Conservation (phyloP, 805 yeast species). For the Hanseniaspora mollemarum region DNA sequence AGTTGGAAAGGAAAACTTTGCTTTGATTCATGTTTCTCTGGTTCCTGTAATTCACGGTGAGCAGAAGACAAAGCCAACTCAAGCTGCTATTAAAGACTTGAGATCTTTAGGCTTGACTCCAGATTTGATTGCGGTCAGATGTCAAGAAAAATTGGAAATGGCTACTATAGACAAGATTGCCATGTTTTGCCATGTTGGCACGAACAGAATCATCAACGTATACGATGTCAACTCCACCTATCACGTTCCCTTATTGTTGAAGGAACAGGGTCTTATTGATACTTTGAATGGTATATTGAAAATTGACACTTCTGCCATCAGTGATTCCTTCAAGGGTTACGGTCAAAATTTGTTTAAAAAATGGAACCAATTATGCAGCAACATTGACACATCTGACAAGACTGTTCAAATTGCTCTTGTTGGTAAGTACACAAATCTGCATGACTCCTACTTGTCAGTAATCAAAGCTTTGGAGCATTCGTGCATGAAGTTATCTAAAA, state of each 20-base stretch:
- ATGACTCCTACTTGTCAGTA: constrained; percentile 89
- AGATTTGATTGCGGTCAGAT: constrained; percentile 96
- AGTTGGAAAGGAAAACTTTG: constrained; percentile 87
- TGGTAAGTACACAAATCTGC: constrained; percentile 91
- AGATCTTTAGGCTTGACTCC: constrained; percentile 91
- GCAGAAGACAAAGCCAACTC: constrained; percentile 98
- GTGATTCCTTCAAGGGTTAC: constrained; percentile 41
- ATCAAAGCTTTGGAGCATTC: constrained; percentile 93
- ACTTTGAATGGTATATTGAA: constrained; percentile 59
- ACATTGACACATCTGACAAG: constrained; percentile 73
- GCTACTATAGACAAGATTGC: constrained; percentile 92
- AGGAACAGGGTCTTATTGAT: constrained; percentile 73
- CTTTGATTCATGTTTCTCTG: constrained; percentile 88
- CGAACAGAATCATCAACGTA: constrained; percentile 94
- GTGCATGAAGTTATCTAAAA: constrained; percentile 77
- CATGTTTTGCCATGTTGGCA: constrained; percentile 98
- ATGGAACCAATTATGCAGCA: constrained; percentile 72
- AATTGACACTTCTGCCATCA: constrained; percentile 37
- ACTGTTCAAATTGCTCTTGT: constrained; percentile 89
- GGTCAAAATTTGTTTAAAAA: constrained; percentile 61
- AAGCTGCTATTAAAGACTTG: constrained; percentile 94
- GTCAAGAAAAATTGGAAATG: constrained; percentile 66
- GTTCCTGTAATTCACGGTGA: constrained; percentile 98
- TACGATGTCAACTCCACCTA: constrained; percentile 95
- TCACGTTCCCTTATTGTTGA: constrained; percentile 86